Evolutionary conservation across 2,329 filamentous ascomycete genomes (phyloP).

Genomic region (Colletotrichum tamarilloi): DNA sequence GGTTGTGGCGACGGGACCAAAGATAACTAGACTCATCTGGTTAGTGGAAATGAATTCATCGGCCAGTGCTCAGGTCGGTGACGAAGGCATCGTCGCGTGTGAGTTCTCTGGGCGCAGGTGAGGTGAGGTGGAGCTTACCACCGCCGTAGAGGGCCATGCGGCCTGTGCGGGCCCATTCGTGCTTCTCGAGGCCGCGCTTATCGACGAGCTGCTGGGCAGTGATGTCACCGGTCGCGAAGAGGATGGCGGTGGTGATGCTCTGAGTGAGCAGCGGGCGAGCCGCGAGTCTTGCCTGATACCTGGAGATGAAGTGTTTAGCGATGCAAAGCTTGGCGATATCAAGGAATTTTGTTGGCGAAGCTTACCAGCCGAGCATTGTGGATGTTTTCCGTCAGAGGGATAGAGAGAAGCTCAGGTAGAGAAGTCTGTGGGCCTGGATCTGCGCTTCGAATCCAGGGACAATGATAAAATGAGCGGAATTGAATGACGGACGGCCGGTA

Average conservation of each 20-base stretch:
- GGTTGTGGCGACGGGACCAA: slow-evolving; percentile 86
- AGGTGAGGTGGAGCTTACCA: slow-evolving; percentile 56
- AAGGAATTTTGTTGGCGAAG: neutral
- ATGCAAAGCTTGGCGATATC: neutral
- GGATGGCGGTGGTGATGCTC: slow-evolving; percentile 87
- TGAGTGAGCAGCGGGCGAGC: slow-evolving; percentile 89
- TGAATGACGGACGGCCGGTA: neutral
- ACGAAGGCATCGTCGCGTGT: no score
- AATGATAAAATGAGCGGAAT: neutral
- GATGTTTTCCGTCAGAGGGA: neutral
- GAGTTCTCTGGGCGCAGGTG: neutral
- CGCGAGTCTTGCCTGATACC: slow-evolving; percentile 89
- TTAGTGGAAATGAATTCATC: slow-evolving; percentile 3
- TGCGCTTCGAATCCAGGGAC: neutral
- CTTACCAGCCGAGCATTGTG: slow-evolving; percentile 35
- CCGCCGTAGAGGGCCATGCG: slow-evolving; percentile 87
- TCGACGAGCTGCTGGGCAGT: slow-evolving; percentile 94
- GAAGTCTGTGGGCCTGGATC: neutral
- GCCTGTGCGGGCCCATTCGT: slow-evolving; percentile 77
- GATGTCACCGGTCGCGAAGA: slow-evolving; percentile 92
- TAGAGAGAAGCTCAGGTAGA: neutral
- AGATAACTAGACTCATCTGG: slow-evolving; percentile 67
- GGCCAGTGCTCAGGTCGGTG: neutral
- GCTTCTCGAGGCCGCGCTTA: slow-evolving; percentile 78
- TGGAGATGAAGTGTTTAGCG: neutral